Percentiles rank a stretch among this genome's conserved stretches.
These are phyloP conservation scores for Coemansia biformis DNA, from an alignment of 192 early-diverging fungal genomes.

Conservation along the genomic window DNA sequence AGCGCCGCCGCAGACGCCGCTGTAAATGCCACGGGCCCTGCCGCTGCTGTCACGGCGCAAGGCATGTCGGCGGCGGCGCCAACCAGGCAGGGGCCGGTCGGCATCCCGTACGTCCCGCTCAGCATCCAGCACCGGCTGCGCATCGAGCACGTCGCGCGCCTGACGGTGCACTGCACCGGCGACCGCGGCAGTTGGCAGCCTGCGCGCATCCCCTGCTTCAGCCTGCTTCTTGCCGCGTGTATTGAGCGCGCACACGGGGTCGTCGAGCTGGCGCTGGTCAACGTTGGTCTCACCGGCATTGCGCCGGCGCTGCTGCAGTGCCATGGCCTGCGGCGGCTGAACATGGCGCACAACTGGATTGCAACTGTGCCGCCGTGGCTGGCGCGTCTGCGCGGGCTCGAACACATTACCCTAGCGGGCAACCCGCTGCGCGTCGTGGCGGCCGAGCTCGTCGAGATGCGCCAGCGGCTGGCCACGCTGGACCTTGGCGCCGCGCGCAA, in stretches of 20 bases:
- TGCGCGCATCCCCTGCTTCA: slow-evolving; percentile 32
- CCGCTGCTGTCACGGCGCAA: too few species aligned
- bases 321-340: slow-evolving; percentile 30
- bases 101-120: slow-evolving; percentile 22
- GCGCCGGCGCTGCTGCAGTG: slow-evolving; percentile 15
- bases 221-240: slow-evolving; percentile 21
- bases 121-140: slow-evolving; percentile 22
- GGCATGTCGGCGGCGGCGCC: too few species aligned
- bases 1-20: background rate
- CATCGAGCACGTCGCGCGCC: slow-evolving; percentile 22
- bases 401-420: slow-evolving; percentile 30
- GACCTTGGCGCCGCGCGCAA: slow-evolving; percentile 17
- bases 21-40: too few species aligned
- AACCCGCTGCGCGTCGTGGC: slow-evolving; percentile 39
- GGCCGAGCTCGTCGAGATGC: slow-evolving; percentile 46
- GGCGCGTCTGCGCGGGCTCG: slow-evolving; percentile 20
- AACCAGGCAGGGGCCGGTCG: too few species aligned
- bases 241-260: slow-evolving; percentile 24
- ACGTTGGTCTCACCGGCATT: slow-evolving; percentile 35
- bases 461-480: slow-evolving; percentile 34
- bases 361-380: slow-evolving; percentile 33
- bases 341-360: slow-evolving; percentile 53
- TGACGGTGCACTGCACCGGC: slow-evolving; percentile 30
- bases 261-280: slow-evolving; percentile 31
- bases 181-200: slow-evolving; percentile 26